Evolutionary conservation across 371 early-diverging fungal genomes (phyloP).

Genomic region (Rhizopus arrhizus): DNA sequence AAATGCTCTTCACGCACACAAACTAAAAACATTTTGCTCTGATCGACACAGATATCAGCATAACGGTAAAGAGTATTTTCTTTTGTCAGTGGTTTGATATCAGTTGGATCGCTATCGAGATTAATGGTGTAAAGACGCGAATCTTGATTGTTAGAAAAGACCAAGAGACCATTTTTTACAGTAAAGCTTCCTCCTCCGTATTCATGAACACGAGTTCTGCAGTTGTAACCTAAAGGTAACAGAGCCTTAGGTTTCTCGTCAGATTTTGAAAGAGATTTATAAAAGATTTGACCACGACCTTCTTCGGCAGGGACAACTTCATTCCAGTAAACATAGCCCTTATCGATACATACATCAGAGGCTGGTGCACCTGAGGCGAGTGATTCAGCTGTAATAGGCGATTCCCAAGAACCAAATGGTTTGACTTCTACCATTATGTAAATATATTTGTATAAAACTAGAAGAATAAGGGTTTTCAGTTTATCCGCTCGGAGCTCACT

Average conservation of each 20-base stretch:
- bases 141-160: constrained; percentile 67
- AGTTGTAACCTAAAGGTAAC: constrained; percentile 41
- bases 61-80: constrained; percentile 54
- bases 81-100: constrained; percentile 51
- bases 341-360: constrained; percentile 35
- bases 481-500: not conserved
- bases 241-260: constrained; percentile 14
- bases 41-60: constrained; percentile 65
- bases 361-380: constrained; percentile 32
- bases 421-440: constrained; percentile 29
- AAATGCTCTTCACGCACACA: constrained; percentile 72
- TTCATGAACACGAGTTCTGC: constrained; percentile 69
- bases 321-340: constrained; percentile 38
- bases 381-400: constrained; percentile 48
- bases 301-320: constrained; percentile 38
- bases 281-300: constrained; percentile 50
- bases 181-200: constrained; percentile 74
- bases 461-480: not conserved
- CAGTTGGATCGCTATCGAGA: constrained; percentile 16
- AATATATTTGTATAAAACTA: constrained; percentile 9
- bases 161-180: constrained; percentile 55
- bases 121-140: constrained; percentile 59
- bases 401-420: constrained; percentile 51
- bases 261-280: constrained; percentile 15
- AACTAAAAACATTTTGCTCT: constrained; percentile 52